Evolutionary conservation across 2,329 filamentous ascomycete genomes (phyloP).

Genomic region (Epichloe amarillans): DNA sequence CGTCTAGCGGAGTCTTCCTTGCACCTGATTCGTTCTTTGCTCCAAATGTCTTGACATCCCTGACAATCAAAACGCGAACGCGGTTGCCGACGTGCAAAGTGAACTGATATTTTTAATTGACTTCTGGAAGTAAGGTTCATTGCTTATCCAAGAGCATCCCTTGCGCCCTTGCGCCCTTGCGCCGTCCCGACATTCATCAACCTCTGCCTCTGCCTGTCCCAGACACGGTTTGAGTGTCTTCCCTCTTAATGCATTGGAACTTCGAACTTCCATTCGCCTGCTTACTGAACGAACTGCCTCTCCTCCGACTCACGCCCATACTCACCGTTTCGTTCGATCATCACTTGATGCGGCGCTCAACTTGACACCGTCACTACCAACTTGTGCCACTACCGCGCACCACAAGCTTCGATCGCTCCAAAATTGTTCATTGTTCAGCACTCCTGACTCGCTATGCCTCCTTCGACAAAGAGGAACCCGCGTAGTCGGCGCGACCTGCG

Average conservation of each 20-base stretch:
- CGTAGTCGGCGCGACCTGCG: slow-evolving; percentile 26
- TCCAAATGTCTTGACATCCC: slow-evolving; percentile 4
- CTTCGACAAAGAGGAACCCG: slow-evolving; percentile 24
- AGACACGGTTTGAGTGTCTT: neutral
- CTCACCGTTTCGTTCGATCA: neutral
- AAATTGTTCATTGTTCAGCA: neutral
- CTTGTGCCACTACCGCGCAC: neutral
- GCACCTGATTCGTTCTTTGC: neutral
- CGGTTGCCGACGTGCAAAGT: slow-evolving; percentile 9
- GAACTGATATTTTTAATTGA: slow-evolving; percentile 7
- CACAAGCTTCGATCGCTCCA: neutral
- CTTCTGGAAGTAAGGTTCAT: neutral
- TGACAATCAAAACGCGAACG: slow-evolving; percentile 17
- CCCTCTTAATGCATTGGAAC: neutral
- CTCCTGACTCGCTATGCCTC: slow-evolving; percentile 17
- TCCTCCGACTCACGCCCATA: neutral
- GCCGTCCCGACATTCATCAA: neutral
- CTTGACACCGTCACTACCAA: slow-evolving; percentile 1
- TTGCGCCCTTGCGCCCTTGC: neutral
- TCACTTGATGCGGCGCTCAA: neutral
- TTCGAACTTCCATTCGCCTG: neutral
- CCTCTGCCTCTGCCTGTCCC: too few species aligned
- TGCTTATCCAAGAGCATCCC: neutral
- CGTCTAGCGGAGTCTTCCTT: neutral
- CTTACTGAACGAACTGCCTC: neutral